Evolutionary conservation across 2,329 filamentous ascomycete species (phyloP).

Genomic region (Reticulascus tulasneorum): DNA sequence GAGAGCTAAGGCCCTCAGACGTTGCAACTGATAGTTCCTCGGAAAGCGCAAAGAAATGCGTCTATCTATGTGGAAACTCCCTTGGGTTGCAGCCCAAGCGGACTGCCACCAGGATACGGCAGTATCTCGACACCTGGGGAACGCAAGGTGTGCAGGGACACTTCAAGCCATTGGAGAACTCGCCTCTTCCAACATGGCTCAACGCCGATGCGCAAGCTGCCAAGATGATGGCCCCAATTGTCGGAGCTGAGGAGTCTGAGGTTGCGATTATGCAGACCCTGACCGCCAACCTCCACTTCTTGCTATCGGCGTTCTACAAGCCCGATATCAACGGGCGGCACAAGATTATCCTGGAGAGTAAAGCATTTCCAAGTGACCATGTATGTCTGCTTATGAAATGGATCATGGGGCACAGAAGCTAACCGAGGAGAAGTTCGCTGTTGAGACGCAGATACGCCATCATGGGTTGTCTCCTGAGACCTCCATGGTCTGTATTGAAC

Average conservation of each 20-base stretch:
- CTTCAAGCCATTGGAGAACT: slow-evolving; percentile 65
- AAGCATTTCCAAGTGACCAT: slow-evolving; percentile 82
- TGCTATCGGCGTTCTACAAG: slow-evolving; percentile 77
- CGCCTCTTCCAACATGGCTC: slow-evolving; percentile 66
- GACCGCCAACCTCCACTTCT: slow-evolving; percentile 71
- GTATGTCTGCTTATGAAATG: slow-evolving; percentile 37
- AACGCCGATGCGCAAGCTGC: slow-evolving; percentile 66
- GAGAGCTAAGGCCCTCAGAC: slow-evolving; percentile 22
- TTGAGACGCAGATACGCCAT: slow-evolving; percentile 70
- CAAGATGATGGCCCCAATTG: slow-evolving; percentile 63
- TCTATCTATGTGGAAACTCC: slow-evolving; percentile 89
- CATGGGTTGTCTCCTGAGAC: slow-evolving; percentile 61
- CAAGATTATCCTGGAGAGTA: slow-evolving; percentile 78
- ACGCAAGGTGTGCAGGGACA: slow-evolving; percentile 78
- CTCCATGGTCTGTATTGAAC: slow-evolving; percentile 67
- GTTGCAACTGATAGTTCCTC: not conserved
- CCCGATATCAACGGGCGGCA: slow-evolving; percentile 53
- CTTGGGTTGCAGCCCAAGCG: slow-evolving; percentile 74
- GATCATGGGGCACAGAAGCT: not conserved
- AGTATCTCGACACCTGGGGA: slow-evolving; percentile 74
- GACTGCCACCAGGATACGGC: slow-evolving; percentile 55
- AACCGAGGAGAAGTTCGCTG: slow-evolving; percentile 55
- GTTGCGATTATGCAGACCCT: slow-evolving; percentile 81
- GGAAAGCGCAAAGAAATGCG: slow-evolving; percentile 33
- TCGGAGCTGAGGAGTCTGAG: slow-evolving; percentile 66